phyloP scores from a whole-genome alignment of 768 basidiomycete genomes.

The Tulasnella sp. region DNA sequence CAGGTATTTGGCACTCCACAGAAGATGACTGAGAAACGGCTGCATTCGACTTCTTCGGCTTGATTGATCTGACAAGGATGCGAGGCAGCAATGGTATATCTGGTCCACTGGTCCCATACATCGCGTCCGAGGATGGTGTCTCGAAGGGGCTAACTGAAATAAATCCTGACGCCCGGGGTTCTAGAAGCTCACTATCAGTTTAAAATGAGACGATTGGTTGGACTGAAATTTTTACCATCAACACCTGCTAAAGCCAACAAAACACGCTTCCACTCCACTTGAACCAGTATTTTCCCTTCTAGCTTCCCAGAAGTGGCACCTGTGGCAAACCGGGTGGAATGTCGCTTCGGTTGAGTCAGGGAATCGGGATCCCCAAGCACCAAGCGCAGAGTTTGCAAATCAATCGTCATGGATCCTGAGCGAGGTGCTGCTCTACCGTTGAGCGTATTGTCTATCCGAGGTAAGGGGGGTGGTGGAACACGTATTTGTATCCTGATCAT shows the following conservation, averaged over 20 bases:
- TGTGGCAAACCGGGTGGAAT: conserved; percentile 25
- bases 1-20: conserved; percentile 3
- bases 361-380: background rate
- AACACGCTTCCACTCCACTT: conserved; percentile 15
- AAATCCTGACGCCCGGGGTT: conserved; percentile 12
- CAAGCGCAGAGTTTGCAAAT: conserved; percentile 42
- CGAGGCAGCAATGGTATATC: conserved; percentile 4
- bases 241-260: conserved; percentile 15
- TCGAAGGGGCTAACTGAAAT: conserved; percentile 7
- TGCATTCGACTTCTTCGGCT: background rate
- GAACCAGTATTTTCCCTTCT: conserved; percentile 2
- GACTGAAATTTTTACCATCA: conserved; percentile 7
- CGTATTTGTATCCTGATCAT: conserved; percentile 57
- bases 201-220: background rate
- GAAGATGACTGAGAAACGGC: background rate
- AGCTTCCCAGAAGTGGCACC: conserved; percentile 14
- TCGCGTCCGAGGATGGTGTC: background rate
- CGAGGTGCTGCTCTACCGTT: too few species aligned
- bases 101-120: background rate
- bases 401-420: conserved; percentile 57
- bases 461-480: conserved; percentile 43
- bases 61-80: background rate
- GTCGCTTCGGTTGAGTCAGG: conserved; percentile 23
- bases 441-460: conserved; percentile 5
- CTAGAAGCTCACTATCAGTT: conserved; percentile 8